Percentiles rank a stretch among this genome's conserved stretches.
Conservation (phyloP, 2,329 filamentous ascomycete species). For the Penicillium capsulatum region DNA sequence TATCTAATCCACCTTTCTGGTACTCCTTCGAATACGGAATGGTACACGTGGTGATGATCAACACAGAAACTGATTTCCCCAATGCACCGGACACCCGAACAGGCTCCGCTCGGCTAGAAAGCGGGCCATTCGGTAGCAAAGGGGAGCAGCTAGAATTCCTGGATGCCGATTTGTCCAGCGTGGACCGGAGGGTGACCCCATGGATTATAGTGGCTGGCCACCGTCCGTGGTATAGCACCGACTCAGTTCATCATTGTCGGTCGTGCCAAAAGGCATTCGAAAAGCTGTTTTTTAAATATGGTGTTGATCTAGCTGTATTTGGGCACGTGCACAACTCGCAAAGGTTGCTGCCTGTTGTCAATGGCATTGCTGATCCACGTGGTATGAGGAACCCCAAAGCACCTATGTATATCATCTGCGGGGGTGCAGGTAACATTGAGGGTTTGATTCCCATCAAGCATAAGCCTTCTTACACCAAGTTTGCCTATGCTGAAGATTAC, state of each 20-base stretch:
- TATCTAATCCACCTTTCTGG: no score
- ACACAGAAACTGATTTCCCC: slow-evolving; percentile 13
- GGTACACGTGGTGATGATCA: slow-evolving; percentile 10
- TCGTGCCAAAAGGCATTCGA: background rate
- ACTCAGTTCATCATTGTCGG: slow-evolving; percentile 2
- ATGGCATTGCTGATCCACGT: slow-evolving; percentile 10
- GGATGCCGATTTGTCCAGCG: slow-evolving; percentile 3
- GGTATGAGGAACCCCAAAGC: slow-evolving; percentile 23
- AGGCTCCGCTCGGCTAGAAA: background rate
- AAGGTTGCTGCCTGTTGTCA: slow-evolving; percentile 3
- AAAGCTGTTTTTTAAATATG: slow-evolving; percentile 4
- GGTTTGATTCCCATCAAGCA: no score
- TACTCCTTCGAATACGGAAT: slow-evolving; percentile 14
- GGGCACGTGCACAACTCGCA: slow-evolving; percentile 6
- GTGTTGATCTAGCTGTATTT: slow-evolving; percentile 8
- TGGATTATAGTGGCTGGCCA: slow-evolving; percentile 9
- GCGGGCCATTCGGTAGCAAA: slow-evolving; percentile 6
- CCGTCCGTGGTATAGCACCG: slow-evolving; percentile 10
- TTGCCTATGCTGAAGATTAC: no score
- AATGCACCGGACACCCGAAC: slow-evolving; percentile 7
- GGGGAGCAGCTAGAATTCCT: slow-evolving; percentile 6
- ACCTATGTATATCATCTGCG: slow-evolving; percentile 29
- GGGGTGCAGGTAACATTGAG: slow-evolving; percentile 29
- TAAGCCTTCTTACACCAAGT: no score
- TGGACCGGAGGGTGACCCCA: slow-evolving; percentile 9